Evolutionary conservation across 2,329 filamentous ascomycete species (phyloP).

Genomic region (Chaetothyriales sp.): DNA sequence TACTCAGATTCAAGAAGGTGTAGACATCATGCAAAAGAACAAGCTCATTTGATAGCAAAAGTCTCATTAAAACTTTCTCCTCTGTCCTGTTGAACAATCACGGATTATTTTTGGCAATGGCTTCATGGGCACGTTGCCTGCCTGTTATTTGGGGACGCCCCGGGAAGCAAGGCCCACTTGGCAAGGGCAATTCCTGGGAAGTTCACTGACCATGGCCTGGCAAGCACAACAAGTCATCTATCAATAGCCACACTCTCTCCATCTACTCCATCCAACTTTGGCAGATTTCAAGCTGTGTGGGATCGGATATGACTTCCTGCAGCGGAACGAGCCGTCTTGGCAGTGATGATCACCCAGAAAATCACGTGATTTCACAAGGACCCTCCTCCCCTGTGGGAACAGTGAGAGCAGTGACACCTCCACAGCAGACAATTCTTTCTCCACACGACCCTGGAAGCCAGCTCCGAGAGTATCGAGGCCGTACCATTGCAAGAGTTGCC

Average conservation of each 20-base stretch:
- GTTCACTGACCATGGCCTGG: neutral
- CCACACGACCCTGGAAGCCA: neutral
- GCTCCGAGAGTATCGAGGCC: neutral
- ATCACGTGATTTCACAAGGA: neutral
- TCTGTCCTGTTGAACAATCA: no score
- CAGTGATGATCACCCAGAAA: neutral
- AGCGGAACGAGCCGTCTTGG: neutral
- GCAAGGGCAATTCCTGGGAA: neutral
- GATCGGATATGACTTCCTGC: neutral
- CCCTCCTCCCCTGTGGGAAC: neutral
- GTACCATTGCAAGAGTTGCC: neutral
- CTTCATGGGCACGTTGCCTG: neutral
- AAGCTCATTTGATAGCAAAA: no score
- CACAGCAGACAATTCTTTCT: neutral
- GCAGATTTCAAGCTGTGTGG: neutral
- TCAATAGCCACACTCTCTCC: neutral
- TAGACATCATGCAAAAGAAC: neutral
- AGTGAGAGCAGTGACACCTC: neutral
- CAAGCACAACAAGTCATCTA: neutral
- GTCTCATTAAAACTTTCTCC: no score
- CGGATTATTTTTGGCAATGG: no score
- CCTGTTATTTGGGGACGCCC: neutral
- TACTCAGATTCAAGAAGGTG: constrained; percentile 38
- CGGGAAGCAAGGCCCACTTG: neutral
- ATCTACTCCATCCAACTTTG: neutral